Evolutionary conservation across 257 asterid genomes (phyloP), one percentile per base, ranked within the genome.

Genomic region (Forsythia viridissima): DNA sequence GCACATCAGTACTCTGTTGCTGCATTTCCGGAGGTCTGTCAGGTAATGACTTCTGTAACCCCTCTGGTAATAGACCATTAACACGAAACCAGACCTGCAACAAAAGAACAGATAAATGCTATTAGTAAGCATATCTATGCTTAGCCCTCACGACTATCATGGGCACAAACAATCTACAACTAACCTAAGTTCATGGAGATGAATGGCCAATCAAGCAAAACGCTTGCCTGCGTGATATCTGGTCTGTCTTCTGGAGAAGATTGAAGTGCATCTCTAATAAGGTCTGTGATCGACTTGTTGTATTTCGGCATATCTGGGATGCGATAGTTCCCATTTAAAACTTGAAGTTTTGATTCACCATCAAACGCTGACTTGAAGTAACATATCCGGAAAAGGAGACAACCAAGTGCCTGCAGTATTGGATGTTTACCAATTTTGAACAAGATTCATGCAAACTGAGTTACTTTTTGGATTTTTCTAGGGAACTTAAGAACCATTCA

Each of bases 161-260:
- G 92, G 94, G 88, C 89, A 83, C 86, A 85, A 48, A 84, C 78
- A 85, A 82, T 86, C 96, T 91, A 92, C 86, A 87, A 91, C 96
- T 92, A 90, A 89, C 94, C 96, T 91, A 89, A 90, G 84, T 79
- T 86, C 88, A 90, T 90, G 90, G 86, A 87, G 94, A 92, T 89
- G 92, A 93, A 91, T 86, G 92, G 89, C 91, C 94, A 88, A 93
- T 91, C 97, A 88, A 89, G 97, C 92, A 83, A 89, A 92, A 88
- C 82, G 94, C 97, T 92, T 96, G 98, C 99, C 98, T 96, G 99
- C 86, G 97, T 91, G 92, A 96, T 92, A 88, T 96, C 98, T 74
- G 99, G 99, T 89, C 99, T 85, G 86, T 90, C 88, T 36, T 87
- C 86, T 34, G 99, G 97, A 38, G 97, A 92, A 76, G 97, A 86